Evolutionary conservation across 2,329 filamentous ascomycete species (phyloP).

Genomic region (Exophiala alcalophila): DNA sequence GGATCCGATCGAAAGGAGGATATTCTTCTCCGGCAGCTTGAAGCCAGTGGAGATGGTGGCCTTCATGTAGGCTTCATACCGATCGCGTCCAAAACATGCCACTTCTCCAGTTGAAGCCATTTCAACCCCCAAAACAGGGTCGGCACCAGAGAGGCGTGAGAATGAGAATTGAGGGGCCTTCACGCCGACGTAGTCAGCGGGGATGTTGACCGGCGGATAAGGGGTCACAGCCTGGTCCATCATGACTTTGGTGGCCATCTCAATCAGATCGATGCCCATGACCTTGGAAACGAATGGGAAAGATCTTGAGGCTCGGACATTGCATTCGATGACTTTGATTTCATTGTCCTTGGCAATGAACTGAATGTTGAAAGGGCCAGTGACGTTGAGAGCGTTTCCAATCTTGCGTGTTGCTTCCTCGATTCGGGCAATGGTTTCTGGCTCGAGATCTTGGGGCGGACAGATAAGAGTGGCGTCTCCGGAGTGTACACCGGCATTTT

Average conservation of each 20-base stretch:
- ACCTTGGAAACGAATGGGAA: constrained; percentile 99
- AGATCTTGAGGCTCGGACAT: constrained; percentile 90
- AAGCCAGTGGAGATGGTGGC: constrained; percentile 94
- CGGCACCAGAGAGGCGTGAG: constrained; percentile 90
- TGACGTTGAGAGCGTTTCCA: constrained; percentile 87
- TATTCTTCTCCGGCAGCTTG: constrained; percentile 89
- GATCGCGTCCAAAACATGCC: constrained; percentile 90
- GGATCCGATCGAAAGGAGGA: constrained; percentile 90
- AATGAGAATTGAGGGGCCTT: constrained; percentile 99
- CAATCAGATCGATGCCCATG: constrained; percentile 95
- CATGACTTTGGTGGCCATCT: constrained; percentile 98
- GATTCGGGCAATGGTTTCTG: constrained; percentile 83
- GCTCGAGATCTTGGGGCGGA: constrained; percentile 87
- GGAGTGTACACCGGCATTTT: constrained; percentile 97
- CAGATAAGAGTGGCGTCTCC: constrained; percentile 94
- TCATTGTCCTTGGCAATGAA: constrained; percentile 99
- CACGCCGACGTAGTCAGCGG: constrained; percentile 82
- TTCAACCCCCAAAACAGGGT: constrained; percentile 94
- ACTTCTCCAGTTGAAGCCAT: constrained; percentile 99
- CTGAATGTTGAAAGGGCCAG: constrained; percentile 97
- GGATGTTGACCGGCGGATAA: constrained; percentile 75
- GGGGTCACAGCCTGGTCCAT: constrained; percentile 76
- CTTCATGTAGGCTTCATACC: constrained; percentile 97
- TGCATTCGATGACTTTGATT: constrained; percentile 99
- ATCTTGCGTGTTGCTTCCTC: constrained; percentile 96